Evolutionary conservation across 192 early-diverging fungal species (phyloP), one percentile per base, ranked within the genome.

Genomic region (Glomus cerebriforme): DNA sequence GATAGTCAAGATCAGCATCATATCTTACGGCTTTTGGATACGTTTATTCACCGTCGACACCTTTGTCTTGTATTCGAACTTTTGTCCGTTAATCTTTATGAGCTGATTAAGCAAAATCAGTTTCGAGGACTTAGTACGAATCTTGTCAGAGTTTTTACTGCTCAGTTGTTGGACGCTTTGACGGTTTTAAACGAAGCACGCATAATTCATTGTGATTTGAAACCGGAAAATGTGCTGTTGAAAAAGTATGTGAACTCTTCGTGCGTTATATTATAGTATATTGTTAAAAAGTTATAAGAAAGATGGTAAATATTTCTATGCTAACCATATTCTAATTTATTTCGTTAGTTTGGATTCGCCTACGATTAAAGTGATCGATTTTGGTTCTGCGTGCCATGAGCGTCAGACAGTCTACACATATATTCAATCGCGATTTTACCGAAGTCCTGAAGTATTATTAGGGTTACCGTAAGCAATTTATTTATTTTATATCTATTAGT

Each of bases 191-290:
- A 91, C 82, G 90, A 93, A 82, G 95, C 96, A 1, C 87, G 92
- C 32, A 93, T 98, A 37, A 98, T 99, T 65, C 98, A 99, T 83
- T 97, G 96, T 71, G 98, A 99, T 88, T 90, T 99, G 71, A 99
- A 99, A 82, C 97, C 98, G 4, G 97, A 99, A 85, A 99, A 99
- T 82, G 95, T 98, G 49, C 81, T 99, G 79, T 87, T 99, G 35
- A 94, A 93, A 85, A 92, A 90, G 91, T 93, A 80, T 82, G 90
- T 62, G n/a, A 45, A 79, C 26, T n/a, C 34, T 35, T 64, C 24
- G 39, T 68, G 34, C 32, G 66, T 68, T 43, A 68, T 68, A 67
- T 17, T 67, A 67, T 34, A 39, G 66, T 31, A 7, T 37, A 64
- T 31, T 15, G 29, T 31, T 64, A 27, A 64, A 15, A 63, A 29